A percentile compares a stretch with the other conserved stretches of the same genome.
Evolutionary conservation across 352 stramenopile genomes (phyloP).

Genomic region (Aphanomyces euteiches): DNA sequence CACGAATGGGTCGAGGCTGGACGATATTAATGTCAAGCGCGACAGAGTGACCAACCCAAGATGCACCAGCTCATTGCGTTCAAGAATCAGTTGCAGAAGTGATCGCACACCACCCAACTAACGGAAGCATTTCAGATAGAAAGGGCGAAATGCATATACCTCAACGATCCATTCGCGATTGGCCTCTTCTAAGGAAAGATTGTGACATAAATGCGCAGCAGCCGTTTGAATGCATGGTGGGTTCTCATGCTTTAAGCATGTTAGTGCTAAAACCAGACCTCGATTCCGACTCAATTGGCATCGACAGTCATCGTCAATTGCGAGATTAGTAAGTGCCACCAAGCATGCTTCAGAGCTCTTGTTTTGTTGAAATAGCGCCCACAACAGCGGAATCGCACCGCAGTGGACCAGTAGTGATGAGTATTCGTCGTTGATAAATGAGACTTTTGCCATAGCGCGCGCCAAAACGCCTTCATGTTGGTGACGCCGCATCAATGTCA

Average conservation of each 20-base stretch:
- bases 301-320: slow-evolving; percentile 9
- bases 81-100: neutral
- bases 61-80: neutral
- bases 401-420: neutral
- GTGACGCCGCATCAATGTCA: neutral
- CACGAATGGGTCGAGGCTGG: slow-evolving; percentile 1
- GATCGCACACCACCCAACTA: neutral
- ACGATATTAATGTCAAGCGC: slow-evolving; percentile 2
- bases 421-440: slow-evolving; percentile 5
- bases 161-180: slow-evolving; percentile 14
- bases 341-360: neutral
- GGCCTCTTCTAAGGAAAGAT: slow-evolving; percentile 1
- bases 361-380: neutral
- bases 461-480: neutral
- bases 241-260: neutral
- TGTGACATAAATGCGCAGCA: slow-evolving; percentile 10
- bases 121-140: no score
- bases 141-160: neutral
- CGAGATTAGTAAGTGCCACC: neutral
- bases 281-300: slow-evolving; percentile 10
- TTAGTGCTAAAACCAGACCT: neutral
- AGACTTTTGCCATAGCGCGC: neutral
- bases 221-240: neutral
- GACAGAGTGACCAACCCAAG: neutral
- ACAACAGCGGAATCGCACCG: slow-evolving; percentile 12